Evolutionary conservation across 1,284 basidiomycete genomes (phyloP), one percentile per base, ranked within the genome.

Genomic region (Acaromyces ingoldii): DNA sequence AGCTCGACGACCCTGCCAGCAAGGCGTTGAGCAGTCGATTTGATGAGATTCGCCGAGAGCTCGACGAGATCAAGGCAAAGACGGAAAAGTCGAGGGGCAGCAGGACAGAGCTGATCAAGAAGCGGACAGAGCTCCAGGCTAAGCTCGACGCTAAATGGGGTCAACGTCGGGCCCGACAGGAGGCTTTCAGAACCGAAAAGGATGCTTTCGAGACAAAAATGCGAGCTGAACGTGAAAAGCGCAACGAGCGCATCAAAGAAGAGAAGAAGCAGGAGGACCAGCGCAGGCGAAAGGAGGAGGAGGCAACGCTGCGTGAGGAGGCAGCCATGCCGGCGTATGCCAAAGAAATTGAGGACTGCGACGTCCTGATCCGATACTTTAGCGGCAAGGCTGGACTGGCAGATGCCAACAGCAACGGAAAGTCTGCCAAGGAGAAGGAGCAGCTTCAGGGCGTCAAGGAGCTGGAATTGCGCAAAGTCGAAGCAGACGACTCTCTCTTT

Each of bases 291-390:
- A 81, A 85, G 74, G 90, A 91, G 74, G 80, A 86, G 55, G 89
- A 86, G 38, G 82, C 85, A 61, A 84, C 84, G 40, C 74, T 98
- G 53, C 85, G 89, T 53, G 95, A 98, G 63, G 91, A 97, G 69
- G 95, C 95, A 28, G 84, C 86, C 52, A 72, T 83, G 36, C 92
- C 95, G 34, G 95, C 95, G 0, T 98, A 85, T 80, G 88, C 91
- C 70, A 82, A 85, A 55, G 85, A 97, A 77, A 92, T 98, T 67
- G 91, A 98, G 79, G 95, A 98, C 77, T 96, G 91, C 79, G 86
- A 90, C 71, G 92, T 88, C 6, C 83, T 95, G 59, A 88, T 98
- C 76, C 45, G 31, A n/a, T 87, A 84, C 77, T 88, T 99, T 78
- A 85, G 67, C 51, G 67, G 71, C 3, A 62, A 67, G 39, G 40